These are phyloP conservation scores for Penicillium silybi DNA, from an alignment of 495 filamentous ascomycete species.

Conservation along the genomic window DNA sequence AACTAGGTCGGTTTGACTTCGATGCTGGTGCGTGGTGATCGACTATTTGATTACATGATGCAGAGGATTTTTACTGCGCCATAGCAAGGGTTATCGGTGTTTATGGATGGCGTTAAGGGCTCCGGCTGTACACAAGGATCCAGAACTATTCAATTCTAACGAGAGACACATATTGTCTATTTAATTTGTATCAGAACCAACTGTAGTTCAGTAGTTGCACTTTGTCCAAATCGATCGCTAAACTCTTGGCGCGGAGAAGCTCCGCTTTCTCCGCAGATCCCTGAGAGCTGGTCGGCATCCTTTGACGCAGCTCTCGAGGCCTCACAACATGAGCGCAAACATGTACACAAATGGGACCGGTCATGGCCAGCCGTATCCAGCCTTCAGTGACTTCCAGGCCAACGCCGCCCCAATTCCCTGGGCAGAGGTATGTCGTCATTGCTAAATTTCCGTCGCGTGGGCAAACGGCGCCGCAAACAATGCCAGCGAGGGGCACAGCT, in stretches of 20 bases:
- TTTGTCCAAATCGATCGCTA: background rate
- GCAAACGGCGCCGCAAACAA: background rate
- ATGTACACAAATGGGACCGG: background rate
- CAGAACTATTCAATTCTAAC: background rate
- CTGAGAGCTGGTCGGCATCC: slow-evolving; percentile 6
- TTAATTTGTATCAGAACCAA: background rate
- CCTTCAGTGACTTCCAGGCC: background rate
- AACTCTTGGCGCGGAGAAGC: slow-evolving; percentile 27
- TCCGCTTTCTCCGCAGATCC: slow-evolving; percentile 20
- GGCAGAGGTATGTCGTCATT: slow-evolving; percentile 21
- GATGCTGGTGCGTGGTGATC: slow-evolving; percentile 61
- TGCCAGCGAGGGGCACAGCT: background rate
- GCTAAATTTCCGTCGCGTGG: background rate
- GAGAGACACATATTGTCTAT: background rate
- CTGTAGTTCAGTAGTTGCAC: background rate
- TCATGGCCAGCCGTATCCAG: background rate
- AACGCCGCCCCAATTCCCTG: slow-evolving; percentile 12
- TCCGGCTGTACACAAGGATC: slow-evolving; percentile 3
- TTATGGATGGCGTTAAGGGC: slow-evolving; percentile 4
- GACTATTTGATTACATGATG: slow-evolving; percentile 7
- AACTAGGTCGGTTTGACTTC: slow-evolving; percentile 84
- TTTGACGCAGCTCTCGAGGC: background rate
- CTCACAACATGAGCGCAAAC: background rate
- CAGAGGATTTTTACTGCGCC: background rate
- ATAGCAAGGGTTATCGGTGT: background rate